Percentiles rank a stretch among this genome's conserved stretches.
Conservation (phyloP, 768 basidiomycete species). For the Chalciporus pseudorubinellus region DNA sequence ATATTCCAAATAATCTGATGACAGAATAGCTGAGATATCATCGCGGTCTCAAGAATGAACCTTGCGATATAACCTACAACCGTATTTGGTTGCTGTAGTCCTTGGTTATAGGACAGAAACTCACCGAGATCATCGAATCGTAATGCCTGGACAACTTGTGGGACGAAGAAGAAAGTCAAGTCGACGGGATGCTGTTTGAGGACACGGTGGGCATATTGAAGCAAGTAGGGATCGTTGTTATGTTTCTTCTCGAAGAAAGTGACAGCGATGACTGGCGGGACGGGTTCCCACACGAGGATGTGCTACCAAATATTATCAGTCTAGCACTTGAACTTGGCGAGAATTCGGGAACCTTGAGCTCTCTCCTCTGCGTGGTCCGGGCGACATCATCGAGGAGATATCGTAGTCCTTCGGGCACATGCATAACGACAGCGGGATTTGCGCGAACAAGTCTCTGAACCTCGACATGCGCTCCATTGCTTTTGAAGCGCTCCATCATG, state of each 20-base stretch:
- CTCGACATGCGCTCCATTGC: slow-evolving; percentile 61
- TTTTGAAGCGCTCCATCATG: slow-evolving; percentile 87
- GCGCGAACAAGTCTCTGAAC: slow-evolving; percentile 72
- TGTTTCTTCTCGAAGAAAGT: slow-evolving; percentile 86
- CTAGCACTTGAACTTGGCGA: neutral
- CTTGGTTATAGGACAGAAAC: slow-evolving; percentile 12
- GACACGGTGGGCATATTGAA: slow-evolving; percentile 96
- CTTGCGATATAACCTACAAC: slow-evolving; percentile 84
- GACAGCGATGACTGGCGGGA: slow-evolving; percentile 78
- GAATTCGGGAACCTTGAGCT: slow-evolving; percentile 62
- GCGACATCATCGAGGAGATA: slow-evolving; percentile 76
- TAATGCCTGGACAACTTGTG: slow-evolving; percentile 95
- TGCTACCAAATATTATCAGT: slow-evolving; percentile 48
- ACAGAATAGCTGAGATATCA: slow-evolving; percentile 96
- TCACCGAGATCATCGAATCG: slow-evolving; percentile 85
- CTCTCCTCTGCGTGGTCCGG: slow-evolving; percentile 54
- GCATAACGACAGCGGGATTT: slow-evolving; percentile 64
- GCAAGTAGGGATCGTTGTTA: slow-evolving; percentile 75
- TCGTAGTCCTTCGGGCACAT: slow-evolving; percentile 76
- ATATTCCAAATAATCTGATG: slow-evolving; percentile 99
- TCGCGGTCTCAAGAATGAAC: slow-evolving; percentile 96
- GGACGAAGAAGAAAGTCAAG: slow-evolving; percentile 97
- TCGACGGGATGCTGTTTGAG: slow-evolving; percentile 93
- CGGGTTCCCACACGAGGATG: slow-evolving; percentile 84
- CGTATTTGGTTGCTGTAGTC: neutral